Percentiles rank a stretch among this genome's conserved stretches.
These are phyloP conservation scores for Cercospora janseana DNA, from an alignment of 2,329 filamentous ascomycete species.

Conservation along the genomic window DNA sequence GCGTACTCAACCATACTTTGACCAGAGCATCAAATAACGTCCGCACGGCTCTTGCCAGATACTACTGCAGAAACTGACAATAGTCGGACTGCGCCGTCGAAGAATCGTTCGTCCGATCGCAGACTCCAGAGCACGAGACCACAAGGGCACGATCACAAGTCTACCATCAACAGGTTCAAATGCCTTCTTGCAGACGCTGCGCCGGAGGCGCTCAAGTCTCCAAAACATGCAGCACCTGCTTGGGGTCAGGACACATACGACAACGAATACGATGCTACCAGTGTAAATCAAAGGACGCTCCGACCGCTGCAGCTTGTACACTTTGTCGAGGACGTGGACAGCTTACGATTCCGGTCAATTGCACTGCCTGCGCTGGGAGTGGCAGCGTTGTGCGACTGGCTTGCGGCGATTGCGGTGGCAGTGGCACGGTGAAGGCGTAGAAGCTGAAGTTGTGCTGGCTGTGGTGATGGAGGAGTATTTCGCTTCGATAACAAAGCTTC, in stretches of 20 bases:
- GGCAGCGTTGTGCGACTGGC: not conserved
- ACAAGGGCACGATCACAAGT: not conserved
- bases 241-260: slow-evolving; percentile 4
- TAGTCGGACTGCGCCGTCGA: too few species aligned
- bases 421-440: not conserved
- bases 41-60: too few species aligned
- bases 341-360: slow-evolving; percentile 9
- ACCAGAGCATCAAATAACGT: too few species aligned
- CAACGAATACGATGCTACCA: slow-evolving; percentile 10
- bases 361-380: slow-evolving; percentile 6
- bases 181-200: slow-evolving; percentile 10
- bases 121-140: too few species aligned
- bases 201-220: not conserved
- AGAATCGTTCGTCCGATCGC: too few species aligned
- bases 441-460: too few species aligned
- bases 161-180: not conserved
- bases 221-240: slow-evolving; percentile 3
- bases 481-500: too few species aligned
- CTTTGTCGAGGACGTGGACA: slow-evolving; percentile 11
- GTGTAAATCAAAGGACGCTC: slow-evolving; percentile 9
- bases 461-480: too few species aligned
- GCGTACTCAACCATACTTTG: too few species aligned
- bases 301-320: slow-evolving; percentile 8
- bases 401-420: slow-evolving; percentile 10
- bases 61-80: too few species aligned